Base-by-base conservation (phyloP, 768 basidiomycete species). In the Gloeostereum incarnatum region DNA sequence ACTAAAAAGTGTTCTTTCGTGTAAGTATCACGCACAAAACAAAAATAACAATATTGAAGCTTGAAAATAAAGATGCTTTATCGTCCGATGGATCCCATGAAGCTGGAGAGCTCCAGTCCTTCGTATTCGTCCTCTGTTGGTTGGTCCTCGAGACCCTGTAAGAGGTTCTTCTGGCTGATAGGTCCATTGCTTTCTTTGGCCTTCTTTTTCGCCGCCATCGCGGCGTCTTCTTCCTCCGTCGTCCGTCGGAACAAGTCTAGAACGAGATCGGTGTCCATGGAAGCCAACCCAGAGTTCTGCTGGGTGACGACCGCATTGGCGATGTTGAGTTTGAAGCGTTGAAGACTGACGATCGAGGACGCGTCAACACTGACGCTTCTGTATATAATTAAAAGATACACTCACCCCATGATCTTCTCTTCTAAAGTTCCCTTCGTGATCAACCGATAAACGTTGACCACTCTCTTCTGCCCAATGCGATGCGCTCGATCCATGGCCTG, bases 361-460 rank as follows among this genome's bases (percentile, higher is more conserved):
- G n/a, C n/a, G n/a, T n/a, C n/a, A n/a, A n/a, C n/a, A n/a, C n/a
- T n/a, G 45, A 49, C 36, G 31, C 43, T 36, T 7, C 31, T 23
- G 7, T 10, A 23, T 26, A 17, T 14, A 16, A 32, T 24, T 22
- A 35, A 21, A 29, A 62, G 80, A 46, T 57, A 96, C n/a, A n/a
- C n/a, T n/a, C n/a, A n/a, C 91, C 96, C 96, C 96, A 99, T 99
- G 47, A 99, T 99, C 62, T 98, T 98, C 59, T 98, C 96, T 58
- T 99, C 96, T 26, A 99, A 57, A 0, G 96, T 99, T 9, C 93
- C 96, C 54, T 93, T 86, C 9, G 93, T 98, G 49, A 99, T 90
- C 37, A 99, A 63, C 11, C 96, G 83, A 62, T 99, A 99, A 4
- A 99, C 96, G 49, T 98, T 98, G 20, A 99, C 96, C 10, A 98